Base-by-base conservation (phyloP, 306 rosid genomes). In the Vigna hirtella region DNA sequence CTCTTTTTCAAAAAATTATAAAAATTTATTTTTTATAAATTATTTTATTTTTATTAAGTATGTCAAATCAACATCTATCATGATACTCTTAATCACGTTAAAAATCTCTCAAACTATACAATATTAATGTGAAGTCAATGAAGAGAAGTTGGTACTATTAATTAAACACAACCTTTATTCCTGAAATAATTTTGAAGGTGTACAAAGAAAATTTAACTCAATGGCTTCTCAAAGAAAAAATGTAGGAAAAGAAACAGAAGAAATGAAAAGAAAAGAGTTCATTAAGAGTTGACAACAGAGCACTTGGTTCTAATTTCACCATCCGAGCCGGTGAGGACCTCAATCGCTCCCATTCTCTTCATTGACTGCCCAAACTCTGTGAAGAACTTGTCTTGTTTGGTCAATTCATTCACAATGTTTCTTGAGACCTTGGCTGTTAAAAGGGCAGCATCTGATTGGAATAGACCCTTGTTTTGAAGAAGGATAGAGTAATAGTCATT, bases 271-370 rank as follows among this genome's bases (percentile, higher is more conserved):
- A 6, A 20, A 6, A 2, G 55, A 76, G 16, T 26, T 18, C 2
- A 16, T 58, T 71, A 79, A n/a, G 84, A 50, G 80, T 93, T 93
- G 22, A 89, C 83, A 56, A 52, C 61, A 30, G 89, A 75, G 50
- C 98, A 93, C n/a, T 77, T 85, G n/a, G n/a, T 80, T 71, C 98
- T 88, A 7, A 91, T 88, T 74, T 93, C 93, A 4, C 91, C 98
- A 12, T 40, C 36, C 0, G 51, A 16, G 6, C 81, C 85, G 0
- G 93, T 77, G 16, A 84, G 87, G 9, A 88, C 83, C 56, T 78
- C 82, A 77, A 89, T 84, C 50, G 76, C 84, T 9, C 89, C 89
- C 88, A 93, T 82, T 77, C 86, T 91, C 71, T 76, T 42, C 90
- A 89, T 90, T 16, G 95, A 90, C 0, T 45, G 55, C 0, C 74